Percentiles rank a stretch among this genome's conserved stretches.
Conservation (phyloP, 2,329 filamentous ascomycete species). For the Zasmidium angulare region DNA sequence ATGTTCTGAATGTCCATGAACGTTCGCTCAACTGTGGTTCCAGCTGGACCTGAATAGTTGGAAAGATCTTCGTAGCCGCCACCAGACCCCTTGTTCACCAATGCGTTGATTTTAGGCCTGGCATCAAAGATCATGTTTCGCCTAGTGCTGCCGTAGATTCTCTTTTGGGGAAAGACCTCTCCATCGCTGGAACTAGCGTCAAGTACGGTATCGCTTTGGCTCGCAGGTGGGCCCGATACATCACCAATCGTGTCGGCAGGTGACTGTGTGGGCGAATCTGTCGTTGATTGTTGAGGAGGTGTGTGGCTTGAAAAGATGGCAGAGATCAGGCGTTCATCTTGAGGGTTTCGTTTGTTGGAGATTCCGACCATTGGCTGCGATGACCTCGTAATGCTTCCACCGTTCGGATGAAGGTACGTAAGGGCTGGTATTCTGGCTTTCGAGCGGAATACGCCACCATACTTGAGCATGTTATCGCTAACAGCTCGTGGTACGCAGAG, state of each 20-base stretch:
- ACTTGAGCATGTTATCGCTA: slow-evolving; percentile 95
- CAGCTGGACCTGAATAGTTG: slow-evolving; percentile 83
- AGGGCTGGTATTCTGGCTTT: slow-evolving; percentile 83
- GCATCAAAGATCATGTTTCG: slow-evolving; percentile 95
- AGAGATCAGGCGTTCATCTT: slow-evolving; percentile 90
- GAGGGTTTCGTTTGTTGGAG: slow-evolving; percentile 78
- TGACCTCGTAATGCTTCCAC: slow-evolving; percentile 92
- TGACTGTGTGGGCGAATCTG: slow-evolving; percentile 4
- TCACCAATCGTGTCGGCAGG: slow-evolving; percentile 1
- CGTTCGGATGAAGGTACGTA: slow-evolving; percentile 95
- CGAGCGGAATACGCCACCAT: slow-evolving; percentile 86
- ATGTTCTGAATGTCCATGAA: slow-evolving; percentile 98
- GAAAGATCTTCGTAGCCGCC: slow-evolving; percentile 98
- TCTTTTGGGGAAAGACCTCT: slow-evolving; percentile 12
- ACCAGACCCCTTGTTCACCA: slow-evolving; percentile 90
- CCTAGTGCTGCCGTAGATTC: slow-evolving; percentile 85
- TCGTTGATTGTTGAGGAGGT: slow-evolving; percentile 11
- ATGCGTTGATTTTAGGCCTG: slow-evolving; percentile 87
- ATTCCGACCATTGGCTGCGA: slow-evolving; percentile 90
- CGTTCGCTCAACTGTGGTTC: slow-evolving; percentile 58
- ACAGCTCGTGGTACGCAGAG: slow-evolving; percentile 84
- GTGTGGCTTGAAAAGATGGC: slow-evolving; percentile 77
- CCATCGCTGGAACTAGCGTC: slow-evolving; percentile 18
- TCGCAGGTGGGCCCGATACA: slow-evolving; percentile 10
- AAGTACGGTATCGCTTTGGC: slow-evolving; percentile 19